Conservation (phyloP, 257 asterid genomes). For the Echites panduratus region DNA sequence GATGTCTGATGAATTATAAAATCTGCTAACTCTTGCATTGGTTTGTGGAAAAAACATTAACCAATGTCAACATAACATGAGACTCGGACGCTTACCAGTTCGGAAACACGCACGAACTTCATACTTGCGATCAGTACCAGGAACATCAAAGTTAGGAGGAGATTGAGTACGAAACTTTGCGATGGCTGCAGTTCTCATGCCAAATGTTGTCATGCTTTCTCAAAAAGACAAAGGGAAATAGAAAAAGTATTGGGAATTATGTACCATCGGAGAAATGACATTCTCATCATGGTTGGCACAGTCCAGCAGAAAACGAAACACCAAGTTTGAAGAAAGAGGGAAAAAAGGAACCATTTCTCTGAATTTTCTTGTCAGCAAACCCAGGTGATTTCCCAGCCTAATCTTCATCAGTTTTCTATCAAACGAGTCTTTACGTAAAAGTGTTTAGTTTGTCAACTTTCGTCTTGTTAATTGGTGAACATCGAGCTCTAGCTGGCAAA, state of each 20-base stretch:
- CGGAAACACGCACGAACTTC: neutral
- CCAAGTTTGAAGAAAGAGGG: too few relatives aligned
- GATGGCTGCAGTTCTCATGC: neutral
- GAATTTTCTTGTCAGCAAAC: neutral
- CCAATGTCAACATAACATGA: too few relatives aligned
- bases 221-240: neutral
- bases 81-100: neutral
- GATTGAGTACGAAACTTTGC: too few relatives aligned
- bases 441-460: neutral
- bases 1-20: neutral
- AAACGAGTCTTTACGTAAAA: neutral
- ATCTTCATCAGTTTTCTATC: neutral
- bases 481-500: neutral
- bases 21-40: neutral
- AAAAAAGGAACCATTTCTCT: too few relatives aligned
- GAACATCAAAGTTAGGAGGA: too few relatives aligned
- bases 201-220: neutral
- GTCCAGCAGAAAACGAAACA: too few relatives aligned
- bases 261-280: too few relatives aligned
- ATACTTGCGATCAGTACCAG: too few relatives aligned
- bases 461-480: neutral
- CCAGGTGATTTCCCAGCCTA: neutral
- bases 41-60: neutral
- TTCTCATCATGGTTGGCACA: too few relatives aligned
- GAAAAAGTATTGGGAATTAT: too few relatives aligned